Conservation (phyloP, 257 asterid genomes). For the Nicotiana attenuata region DNA sequence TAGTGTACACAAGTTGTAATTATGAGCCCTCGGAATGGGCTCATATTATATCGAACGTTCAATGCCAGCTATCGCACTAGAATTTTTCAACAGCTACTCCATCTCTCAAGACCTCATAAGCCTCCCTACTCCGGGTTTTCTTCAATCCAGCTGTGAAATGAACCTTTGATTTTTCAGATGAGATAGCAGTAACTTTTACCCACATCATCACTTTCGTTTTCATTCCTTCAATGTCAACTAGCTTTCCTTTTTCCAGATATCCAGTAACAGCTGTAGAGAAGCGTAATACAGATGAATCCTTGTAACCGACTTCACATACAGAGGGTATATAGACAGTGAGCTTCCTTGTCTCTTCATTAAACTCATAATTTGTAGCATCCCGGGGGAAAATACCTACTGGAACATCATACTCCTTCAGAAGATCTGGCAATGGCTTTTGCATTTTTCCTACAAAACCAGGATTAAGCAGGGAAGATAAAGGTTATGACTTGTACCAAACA, state of each 20-base stretch:
- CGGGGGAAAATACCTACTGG: constrained; percentile 74
- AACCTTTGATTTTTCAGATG: constrained; percentile 65
- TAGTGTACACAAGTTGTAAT: neutral
- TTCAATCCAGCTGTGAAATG: constrained; percentile 77
- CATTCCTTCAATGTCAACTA: constrained; percentile 65
- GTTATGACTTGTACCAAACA: neutral
- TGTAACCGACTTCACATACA: constrained; percentile 68
- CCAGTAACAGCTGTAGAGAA: constrained; percentile 55
- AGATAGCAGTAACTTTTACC: constrained; percentile 72
- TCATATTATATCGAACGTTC: neutral
- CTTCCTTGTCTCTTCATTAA: constrained; percentile 61
- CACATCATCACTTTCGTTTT: constrained; percentile 74
- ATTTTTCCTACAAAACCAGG: constrained; percentile 47
- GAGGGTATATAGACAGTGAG: constrained; percentile 54
- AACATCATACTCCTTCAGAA: constrained; percentile 62
- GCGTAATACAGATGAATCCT: constrained; percentile 63
- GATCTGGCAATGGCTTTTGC: constrained; percentile 65
- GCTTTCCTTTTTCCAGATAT: constrained; percentile 64
- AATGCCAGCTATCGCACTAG: constrained; percentile 8
- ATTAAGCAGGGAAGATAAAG: neutral
- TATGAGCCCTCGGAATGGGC: neutral
- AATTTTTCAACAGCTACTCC: constrained; percentile 64
- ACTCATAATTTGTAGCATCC: constrained; percentile 74
- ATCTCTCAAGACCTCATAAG: constrained; percentile 67
- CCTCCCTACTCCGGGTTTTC: constrained; percentile 74